Base-by-base conservation (phyloP, 108 stramenopile species). In the Nitzschia sp. region DNA sequence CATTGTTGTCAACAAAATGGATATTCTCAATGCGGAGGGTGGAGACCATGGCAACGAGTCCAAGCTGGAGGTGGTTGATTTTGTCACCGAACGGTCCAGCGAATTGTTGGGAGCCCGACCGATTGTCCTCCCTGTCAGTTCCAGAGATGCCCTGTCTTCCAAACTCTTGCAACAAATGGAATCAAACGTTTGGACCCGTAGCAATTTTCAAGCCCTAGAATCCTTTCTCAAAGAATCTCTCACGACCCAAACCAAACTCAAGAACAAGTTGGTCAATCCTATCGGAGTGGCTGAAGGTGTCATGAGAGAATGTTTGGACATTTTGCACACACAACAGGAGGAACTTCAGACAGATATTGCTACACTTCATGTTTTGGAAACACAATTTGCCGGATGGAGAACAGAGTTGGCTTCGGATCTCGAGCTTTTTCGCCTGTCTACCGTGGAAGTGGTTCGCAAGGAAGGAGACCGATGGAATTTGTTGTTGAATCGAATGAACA, bases 1-100 rank as follows among this genome's bases (percentile, higher is more conserved):
- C 9, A 29, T 93, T 15, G 70, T 94, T 24, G 79, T 94, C 11
- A 94, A 94, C 62, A 94, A 94, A 65, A 94, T 94, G 86, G 92
- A 94, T 53, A 72, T 94, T 53, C 63, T 94, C 20, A 85, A 88
- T 37, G 56, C 65, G 40, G 50, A 71, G 10, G 89, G 92, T 29
- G 87, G 81, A 43, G 71, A 83, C 57, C 79, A 87, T 65, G 90
- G 87, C 0, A 64, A 84, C 17, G 41, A 61, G 42, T 72, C 85
- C 40, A 89, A 92, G 64, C 53, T 71, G 9, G 70, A 66, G 42
- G 83, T 92, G n/a, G 71, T 81, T 0, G 83, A 91, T 14, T 94
- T 88, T 72, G 92, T 94, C n/a, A 65, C 66, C 17, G 83, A 85
- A 21, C 75, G 87, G 59, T 85, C 86, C 12, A 70, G 82, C 65